Evolutionary conservation across 2,329 filamentous ascomycete genomes (phyloP).

Genomic region (Fusarium solani-melongenae): DNA sequence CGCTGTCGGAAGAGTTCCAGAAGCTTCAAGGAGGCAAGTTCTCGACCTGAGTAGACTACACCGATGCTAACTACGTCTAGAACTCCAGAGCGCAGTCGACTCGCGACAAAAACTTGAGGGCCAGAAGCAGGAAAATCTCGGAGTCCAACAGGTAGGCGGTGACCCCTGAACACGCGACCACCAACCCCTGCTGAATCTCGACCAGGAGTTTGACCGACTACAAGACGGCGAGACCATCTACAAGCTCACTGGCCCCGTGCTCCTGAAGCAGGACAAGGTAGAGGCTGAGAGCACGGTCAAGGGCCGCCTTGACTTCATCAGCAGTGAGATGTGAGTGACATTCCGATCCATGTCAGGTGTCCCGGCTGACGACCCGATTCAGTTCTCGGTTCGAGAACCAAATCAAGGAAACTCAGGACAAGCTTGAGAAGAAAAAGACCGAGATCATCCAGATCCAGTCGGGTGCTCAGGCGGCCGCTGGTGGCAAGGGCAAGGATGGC

Average conservation of each 20-base stretch:
- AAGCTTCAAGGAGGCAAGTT: slow-evolving; percentile 82
- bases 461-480: slow-evolving; percentile 57
- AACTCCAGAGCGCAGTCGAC: slow-evolving; percentile 80
- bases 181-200: slow-evolving; percentile 22
- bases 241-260: slow-evolving; percentile 91
- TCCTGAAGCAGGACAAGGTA: slow-evolving; percentile 92
- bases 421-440: slow-evolving; percentile 68
- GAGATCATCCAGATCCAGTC: slow-evolving; percentile 69
- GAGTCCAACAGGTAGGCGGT: slow-evolving; percentile 78
- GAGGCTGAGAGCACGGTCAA: slow-evolving; percentile 94
- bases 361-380: slow-evolving; percentile 22
- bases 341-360: background rate
- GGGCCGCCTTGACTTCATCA: slow-evolving; percentile 90
- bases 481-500: slow-evolving; percentile 46
- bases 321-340: slow-evolving; percentile 85
- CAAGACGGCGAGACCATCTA: slow-evolving; percentile 90
- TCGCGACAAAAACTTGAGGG: slow-evolving; percentile 92
- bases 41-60: background rate
- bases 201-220: slow-evolving; percentile 82
- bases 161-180: background rate
- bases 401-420: slow-evolving; percentile 67
- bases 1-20: slow-evolving; percentile 87
- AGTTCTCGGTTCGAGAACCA: slow-evolving; percentile 59
- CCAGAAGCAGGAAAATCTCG: slow-evolving; percentile 91
- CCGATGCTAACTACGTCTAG: slow-evolving; percentile 57